Evolutionary conservation across 2,329 filamentous ascomycete genomes (phyloP), one percentile per base, ranked within the genome.

Genomic region (Onygenales sp.): DNA sequence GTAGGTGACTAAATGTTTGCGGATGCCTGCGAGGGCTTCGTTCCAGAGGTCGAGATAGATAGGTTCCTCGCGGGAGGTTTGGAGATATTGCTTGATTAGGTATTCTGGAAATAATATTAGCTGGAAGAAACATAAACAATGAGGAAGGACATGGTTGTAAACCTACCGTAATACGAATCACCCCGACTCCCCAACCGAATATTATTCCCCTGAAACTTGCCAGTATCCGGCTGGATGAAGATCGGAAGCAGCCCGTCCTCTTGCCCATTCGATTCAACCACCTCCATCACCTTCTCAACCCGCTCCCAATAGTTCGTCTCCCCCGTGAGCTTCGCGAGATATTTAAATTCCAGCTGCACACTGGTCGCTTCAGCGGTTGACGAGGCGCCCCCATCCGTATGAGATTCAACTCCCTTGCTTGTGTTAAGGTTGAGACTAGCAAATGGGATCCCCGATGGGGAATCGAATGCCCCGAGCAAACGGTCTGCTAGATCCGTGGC

Each of bases 51-150:
- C 87, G 59, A 85, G 77, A 70, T 98, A 98, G 13, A 97, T 73
- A 0, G 83, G 77, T 67, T 98, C 92, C 64, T 91, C 78, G 66
- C 87, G 83, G 53, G 87, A 88, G 10, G 93, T 98, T 70, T 98
- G 93, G 17, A 96, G 78, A 67, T 95, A 97, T 69, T 98, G 93
- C 74, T 98, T 98, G 76, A 97, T 94, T 49, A 98, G 82, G 68
- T 98, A 98, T 72, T 98, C 89, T 75, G 42, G 11, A 49, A 17
- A 42, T 39, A n/a, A 52, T 6, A 17, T 42, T 40, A 48, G 33
- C 17, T n/a, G 21, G 6, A 36, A 21, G 27, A 47, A 40, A 34
- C 14, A 43, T 36, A 34, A 51, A 51, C 9, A 32, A 52, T 13
- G 11, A n/a, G 9, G 13, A 10, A 14, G 9, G 13, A 10, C 14